Evolutionary conservation across 1,139 yeast genomes (phyloP).

Genomic region (Suhomyces taliae): DNA sequence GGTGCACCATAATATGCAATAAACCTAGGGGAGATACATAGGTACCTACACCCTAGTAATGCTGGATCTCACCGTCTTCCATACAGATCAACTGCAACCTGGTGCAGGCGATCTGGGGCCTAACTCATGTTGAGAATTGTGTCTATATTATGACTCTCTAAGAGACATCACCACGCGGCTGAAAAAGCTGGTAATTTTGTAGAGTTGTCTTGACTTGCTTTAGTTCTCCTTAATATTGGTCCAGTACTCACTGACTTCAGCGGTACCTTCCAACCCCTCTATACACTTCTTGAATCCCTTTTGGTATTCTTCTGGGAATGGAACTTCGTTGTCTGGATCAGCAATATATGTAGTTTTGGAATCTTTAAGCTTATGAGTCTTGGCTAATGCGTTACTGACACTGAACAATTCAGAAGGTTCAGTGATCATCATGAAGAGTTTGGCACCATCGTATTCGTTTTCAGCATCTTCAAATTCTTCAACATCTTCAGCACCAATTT

Average conservation of each 20-base stretch:
- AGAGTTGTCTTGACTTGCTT: too few relatives aligned
- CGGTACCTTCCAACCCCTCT: conserved; percentile 64
- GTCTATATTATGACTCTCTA: too few relatives aligned
- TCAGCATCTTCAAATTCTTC: conserved; percentile 49
- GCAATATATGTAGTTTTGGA: conserved; percentile 71
- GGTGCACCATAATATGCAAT: too few relatives aligned
- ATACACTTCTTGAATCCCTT: conserved; percentile 60
- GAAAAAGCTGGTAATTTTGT: too few relatives aligned
- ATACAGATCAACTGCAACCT: too few relatives aligned
- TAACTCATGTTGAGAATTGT: too few relatives aligned
- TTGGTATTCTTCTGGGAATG: conserved; percentile 51
- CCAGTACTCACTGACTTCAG: conserved; percentile 80
- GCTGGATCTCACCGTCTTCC: too few relatives aligned
- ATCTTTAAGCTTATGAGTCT: conserved; percentile 60
- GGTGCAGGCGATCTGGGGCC: too few relatives aligned
- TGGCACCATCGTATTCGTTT: conserved; percentile 42
- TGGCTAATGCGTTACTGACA: conserved; percentile 59
- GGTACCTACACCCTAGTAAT: too few relatives aligned
- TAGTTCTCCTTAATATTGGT: conserved; percentile 44
- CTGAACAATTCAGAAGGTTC: conserved; percentile 62
- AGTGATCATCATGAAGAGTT: conserved; percentile 45
- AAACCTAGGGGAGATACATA: too few relatives aligned
- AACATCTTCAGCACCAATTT: conserved; percentile 82
- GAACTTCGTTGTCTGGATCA: conserved; percentile 58
- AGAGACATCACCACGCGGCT: too few relatives aligned